Base-by-base conservation (phyloP, 495 filamentous ascomycete genomes). In the Penicillium antarcticum region DNA sequence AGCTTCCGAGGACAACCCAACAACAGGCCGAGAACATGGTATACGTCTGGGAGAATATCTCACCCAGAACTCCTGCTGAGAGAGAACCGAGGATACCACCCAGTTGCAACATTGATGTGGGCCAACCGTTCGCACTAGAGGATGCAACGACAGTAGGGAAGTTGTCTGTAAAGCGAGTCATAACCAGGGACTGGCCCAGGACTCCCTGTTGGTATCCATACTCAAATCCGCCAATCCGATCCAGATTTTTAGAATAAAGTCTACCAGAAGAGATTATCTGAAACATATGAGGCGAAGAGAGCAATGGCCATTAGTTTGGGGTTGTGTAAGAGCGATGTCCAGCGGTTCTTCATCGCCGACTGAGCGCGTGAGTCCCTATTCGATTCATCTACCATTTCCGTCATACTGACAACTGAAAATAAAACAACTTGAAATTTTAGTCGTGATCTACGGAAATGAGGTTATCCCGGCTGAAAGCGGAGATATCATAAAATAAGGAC, bases 61-160 rank as follows among this genome's bases (percentile, higher is more conserved):
- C 87, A 21, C 85, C 83, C 21, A 69, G 40, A 9, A 69, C 53
- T 53, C 66, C 63, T 2, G 57, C 89, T 61, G 67, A 79, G 6
- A 91, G 74, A 18, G 86, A 83, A 38, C 87, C 87, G 33, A 87
- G 56, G 13, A 89, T 70, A 17, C 86, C 88, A 13, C 88, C 88
- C 33, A 85, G 80, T 18, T 88, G 86, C 78, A 92, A 87, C 13
- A 87, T 47, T 4, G 72, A 72, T 2, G 73, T 76, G 14, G 75
- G 44, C 71, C 70, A 76, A 2, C 73, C 71, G 0, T 65, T 72
- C 18, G 71, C 67, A 4, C 53, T 66, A 4, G 71, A 68, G 0
- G 71, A 74, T 5, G 56, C 54, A 5, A 74, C 69, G 8, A 75
- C 67, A 2, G 62, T 48, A 8, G 71, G 73, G 52, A 76, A 76